Conservation (phyloP, 257 asterid genomes). For the Eucommia ulmoides region DNA sequence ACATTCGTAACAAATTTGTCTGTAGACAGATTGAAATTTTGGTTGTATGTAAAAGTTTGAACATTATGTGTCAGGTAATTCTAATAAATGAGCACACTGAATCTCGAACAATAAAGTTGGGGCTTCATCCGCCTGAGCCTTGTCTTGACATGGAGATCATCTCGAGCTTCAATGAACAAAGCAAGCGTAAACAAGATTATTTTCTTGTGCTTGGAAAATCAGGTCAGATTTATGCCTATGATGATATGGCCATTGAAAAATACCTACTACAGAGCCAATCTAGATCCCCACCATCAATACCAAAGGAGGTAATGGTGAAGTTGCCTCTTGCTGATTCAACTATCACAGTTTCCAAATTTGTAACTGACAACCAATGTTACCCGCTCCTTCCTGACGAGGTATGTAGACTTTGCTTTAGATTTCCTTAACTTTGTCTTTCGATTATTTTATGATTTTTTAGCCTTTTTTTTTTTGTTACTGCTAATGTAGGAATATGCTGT, state of each 20-base stretch:
- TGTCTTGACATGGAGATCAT: conserved; percentile 56
- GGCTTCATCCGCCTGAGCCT: conserved; percentile 54
- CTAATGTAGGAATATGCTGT: conserved; percentile 41
- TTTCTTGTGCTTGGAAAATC: conserved; percentile 72
- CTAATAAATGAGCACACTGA: conserved; percentile 66
- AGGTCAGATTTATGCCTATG: conserved; percentile 45
- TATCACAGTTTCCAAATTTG: conserved; percentile 47
- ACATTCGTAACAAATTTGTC: no score
- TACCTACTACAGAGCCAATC: conserved; percentile 59
- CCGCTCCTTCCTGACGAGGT: conserved; percentile 45
- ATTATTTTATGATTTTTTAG: no score
- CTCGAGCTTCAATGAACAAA: conserved; percentile 35
- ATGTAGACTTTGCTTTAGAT: background rate
- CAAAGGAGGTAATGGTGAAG: conserved; percentile 51
- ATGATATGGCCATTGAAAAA: conserved; percentile 59
- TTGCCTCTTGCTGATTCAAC: conserved; percentile 72
- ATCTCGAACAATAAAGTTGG: conserved; percentile 66
- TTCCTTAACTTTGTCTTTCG: no score
- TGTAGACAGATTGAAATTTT: no score
- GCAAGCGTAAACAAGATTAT: conserved; percentile 34
- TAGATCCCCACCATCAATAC: conserved; percentile 73
- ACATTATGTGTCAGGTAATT: conserved; percentile 68
- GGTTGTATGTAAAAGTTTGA: no score
- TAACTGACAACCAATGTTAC: conserved; percentile 45
- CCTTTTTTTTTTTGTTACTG: no score